phyloP scores from a whole-genome alignment of 345 rosid species.

The Linum lewisii region DNA sequence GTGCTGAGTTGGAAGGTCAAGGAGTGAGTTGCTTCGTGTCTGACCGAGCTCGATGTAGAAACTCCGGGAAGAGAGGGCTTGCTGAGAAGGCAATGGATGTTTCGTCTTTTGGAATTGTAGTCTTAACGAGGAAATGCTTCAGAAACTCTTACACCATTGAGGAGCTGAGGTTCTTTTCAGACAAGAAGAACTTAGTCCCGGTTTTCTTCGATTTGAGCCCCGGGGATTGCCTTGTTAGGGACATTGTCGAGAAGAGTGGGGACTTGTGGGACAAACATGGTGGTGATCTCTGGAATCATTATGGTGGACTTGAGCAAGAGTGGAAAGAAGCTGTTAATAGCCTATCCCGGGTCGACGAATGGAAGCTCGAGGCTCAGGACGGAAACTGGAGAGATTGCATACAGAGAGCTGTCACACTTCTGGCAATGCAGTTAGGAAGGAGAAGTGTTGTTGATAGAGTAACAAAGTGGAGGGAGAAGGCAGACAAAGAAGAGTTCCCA shows the following conservation, averaged over 20 bases:
- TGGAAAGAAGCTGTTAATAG: slow-evolving; percentile 86
- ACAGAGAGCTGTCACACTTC: slow-evolving; percentile 50
- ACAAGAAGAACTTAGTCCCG: slow-evolving; percentile 87
- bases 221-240: slow-evolving; percentile 83
- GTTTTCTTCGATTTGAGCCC: slow-evolving; percentile 76
- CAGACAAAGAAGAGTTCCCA: slow-evolving; percentile 79
- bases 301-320: slow-evolving; percentile 83
- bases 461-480: slow-evolving; percentile 76
- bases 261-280: slow-evolving; percentile 92
- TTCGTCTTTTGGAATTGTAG: slow-evolving; percentile 76
- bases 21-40: slow-evolving; percentile 87
- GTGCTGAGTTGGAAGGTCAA: slow-evolving; percentile 84
- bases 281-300: slow-evolving; percentile 73
- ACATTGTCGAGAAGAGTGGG: slow-evolving; percentile 88
- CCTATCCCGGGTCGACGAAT: slow-evolving; percentile 62
- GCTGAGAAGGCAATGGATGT: slow-evolving; percentile 77
- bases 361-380: slow-evolving; percentile 86
- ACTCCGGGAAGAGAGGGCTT: slow-evolving; percentile 50
- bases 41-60: slow-evolving; percentile 68
- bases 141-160: slow-evolving; percentile 73
- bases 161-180: slow-evolving; percentile 65
- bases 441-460: slow-evolving; percentile 78
- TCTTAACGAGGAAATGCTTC: slow-evolving; percentile 71
- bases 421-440: slow-evolving; percentile 77
- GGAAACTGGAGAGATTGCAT: slow-evolving; percentile 94